Base-by-base conservation (phyloP, 2,329 filamentous ascomycete genomes). In the Hypoxylon sp. region DNA sequence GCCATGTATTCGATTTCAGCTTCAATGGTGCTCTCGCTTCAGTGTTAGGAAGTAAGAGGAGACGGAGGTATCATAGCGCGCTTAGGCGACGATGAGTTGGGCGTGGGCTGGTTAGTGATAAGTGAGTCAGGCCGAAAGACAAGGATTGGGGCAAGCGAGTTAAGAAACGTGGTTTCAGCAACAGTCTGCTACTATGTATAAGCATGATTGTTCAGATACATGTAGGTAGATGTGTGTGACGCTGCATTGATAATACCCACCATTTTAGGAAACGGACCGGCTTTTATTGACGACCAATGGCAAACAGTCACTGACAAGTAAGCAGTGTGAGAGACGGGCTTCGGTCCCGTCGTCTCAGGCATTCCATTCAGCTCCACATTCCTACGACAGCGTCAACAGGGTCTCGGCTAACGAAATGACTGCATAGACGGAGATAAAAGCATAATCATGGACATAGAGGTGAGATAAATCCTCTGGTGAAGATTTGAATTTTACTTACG, bases 161-260 rank as follows among this genome's bases (percentile, higher is more conserved):
- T n/a, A 19, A 32, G 26, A 31, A 15, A 29, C 6, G 32, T 43
- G 38, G 31, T 30, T 27, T 35, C 20, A 38, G 16, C 41, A 35
- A 40, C 40, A 40, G 37, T 31, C 45, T n/a, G 29, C 23, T 20
- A 34, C 19, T n/a, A 32, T 20, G 44, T 26, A 15, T 29, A 37
- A 23, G 15, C 31, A 38, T 19, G 19, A 20, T 16, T n/a, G n/a
- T 45, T 40, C 21, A 30, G 27, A 12, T 40, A 44, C n/a, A n/a
- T n/a, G 34, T 31, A 31, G 30, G 17, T 36, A 35, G 11, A 13
- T 31, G 8, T 12, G 32, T 45, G 27, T 38, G 40, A 45, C 40
- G 15, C 13, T 13, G 37, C 37, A 40, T 51, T 21, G n/a, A 13
- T 38, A 32, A 30, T 27, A 36, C 30, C 37, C 45, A 42, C 38